Percentiles rank a stretch among this genome's conserved stretches.
Conservation (phyloP, 2,329 filamentous ascomycete species). For the Pseudopyrenochaeta lycopersici region DNA sequence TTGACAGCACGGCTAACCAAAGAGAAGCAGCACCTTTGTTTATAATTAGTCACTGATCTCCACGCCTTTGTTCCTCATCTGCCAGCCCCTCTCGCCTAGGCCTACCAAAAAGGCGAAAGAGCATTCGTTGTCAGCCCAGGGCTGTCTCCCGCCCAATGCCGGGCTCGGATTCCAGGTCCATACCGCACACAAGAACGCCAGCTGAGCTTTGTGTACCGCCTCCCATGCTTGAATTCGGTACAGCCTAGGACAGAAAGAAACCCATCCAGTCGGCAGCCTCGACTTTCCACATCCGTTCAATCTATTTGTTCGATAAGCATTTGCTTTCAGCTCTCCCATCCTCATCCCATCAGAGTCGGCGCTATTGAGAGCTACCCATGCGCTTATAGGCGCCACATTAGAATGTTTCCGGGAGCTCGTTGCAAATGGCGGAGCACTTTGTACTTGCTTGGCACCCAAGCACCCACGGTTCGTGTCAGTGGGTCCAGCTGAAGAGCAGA, state of each 20-base stretch:
- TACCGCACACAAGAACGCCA: neutral
- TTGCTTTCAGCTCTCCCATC: slow-evolving; percentile 5
- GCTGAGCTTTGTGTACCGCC: neutral
- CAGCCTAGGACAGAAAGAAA: neutral
- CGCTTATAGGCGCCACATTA: slow-evolving; percentile 9
- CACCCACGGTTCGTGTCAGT: slow-evolving; percentile 1
- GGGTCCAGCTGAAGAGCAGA: slow-evolving; percentile 7
- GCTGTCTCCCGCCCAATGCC: neutral
- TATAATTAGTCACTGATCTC: neutral
- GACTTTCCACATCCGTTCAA: neutral
- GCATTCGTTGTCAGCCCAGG: neutral
- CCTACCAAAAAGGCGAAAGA: neutral
- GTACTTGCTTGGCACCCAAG: slow-evolving; percentile 1
- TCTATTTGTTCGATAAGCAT: neutral
- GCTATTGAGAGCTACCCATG: slow-evolving; percentile 1
- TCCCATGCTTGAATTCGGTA: neutral
- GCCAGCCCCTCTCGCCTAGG: neutral
- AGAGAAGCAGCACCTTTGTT: neutral
- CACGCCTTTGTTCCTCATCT: neutral
- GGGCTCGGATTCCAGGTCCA: neutral
- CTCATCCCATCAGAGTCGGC: neutral
- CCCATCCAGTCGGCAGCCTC: neutral
- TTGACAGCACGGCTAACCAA: neutral
- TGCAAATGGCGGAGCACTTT: slow-evolving; percentile 2
- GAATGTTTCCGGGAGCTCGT: slow-evolving; percentile 3